Evolutionary conservation across 2,329 filamentous ascomycete genomes (phyloP), one percentile per base, ranked within the genome.

Genomic region (Trichoderma arundinaceum): DNA sequence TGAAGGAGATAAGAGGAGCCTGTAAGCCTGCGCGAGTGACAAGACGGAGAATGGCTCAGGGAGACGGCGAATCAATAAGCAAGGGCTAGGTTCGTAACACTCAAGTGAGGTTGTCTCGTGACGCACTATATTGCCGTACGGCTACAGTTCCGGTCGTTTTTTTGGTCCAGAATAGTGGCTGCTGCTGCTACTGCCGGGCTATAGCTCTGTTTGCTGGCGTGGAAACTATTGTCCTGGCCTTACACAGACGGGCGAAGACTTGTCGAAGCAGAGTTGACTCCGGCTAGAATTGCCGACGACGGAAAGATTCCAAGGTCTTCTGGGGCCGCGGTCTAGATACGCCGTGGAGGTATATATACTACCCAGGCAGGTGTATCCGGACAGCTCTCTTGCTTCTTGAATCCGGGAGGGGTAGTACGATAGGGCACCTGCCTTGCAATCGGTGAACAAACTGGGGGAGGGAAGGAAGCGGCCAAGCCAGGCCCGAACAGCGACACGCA

Each of bases 81-180:
- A 52, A 19, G 59, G 48, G 22, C 59, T 19, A 32, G 35, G 12
- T 22, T 53, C 38, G 48, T 57, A 28, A 58, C 62, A 57, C 52
- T 57, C 22, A 43, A 64, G 62, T 58, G 52, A 64, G 35, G 62
- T 52, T 41, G 62, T 58, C 52, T 57, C 52, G 62, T 64, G 62
- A 51, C 52, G 52, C 60, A 51, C 49, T 63, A 38, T 51, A 38
- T 10, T 41, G 60, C 43, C 43, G 52, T 57, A 35, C 33, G 33
- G 62, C n/a, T 64, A 57, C 46, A 58, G 52, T 19, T 49, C n/a
- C 44, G 28, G 52, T 51, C 12, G 43, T 33, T 58, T 64, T 38
- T 38, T 38, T 38, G 38, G 10, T 22, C 32, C n/a, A 17, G 38
- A n/a, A 22, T 7, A 33, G 56, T 22, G 22, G 35, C 28, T 19